A percentile compares a stretch with the other conserved stretches of the same genome.
Evolutionary conservation across 345 rosid genomes (phyloP).

Genomic region (Melaleuca quinquenervia): DNA sequence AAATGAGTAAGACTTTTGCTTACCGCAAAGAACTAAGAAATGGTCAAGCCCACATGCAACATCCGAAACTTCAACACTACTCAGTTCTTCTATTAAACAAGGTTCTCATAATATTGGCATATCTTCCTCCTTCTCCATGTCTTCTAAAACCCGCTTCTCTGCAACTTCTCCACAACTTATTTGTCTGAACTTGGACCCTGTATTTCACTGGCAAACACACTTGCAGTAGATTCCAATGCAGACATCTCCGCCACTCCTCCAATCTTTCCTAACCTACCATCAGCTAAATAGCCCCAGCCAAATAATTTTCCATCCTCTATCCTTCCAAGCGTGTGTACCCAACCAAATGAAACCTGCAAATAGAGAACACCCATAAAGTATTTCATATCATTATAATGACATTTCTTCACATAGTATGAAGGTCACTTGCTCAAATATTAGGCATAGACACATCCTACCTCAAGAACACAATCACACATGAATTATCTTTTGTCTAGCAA

Average conservation of each 20-base stretch:
- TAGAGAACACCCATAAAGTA: background rate
- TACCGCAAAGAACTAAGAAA: conserved; percentile 66
- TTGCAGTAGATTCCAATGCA: conserved; percentile 33
- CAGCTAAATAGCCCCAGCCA: conserved; percentile 93
- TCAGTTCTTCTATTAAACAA: conserved; percentile 44
- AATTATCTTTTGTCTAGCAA: conserved; percentile 47
- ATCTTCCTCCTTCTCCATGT: conserved; percentile 62
- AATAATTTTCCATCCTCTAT: conserved; percentile 62
- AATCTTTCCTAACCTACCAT: conserved; percentile 69
- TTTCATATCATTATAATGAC: background rate
- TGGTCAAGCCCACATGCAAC: conserved; percentile 83
- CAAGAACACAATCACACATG: conserved; percentile 43
- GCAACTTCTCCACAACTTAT: too few relatives aligned
- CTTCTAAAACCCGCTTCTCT: conserved; percentile 57
- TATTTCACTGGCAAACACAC: background rate
- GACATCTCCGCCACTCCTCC: conserved; percentile 37
- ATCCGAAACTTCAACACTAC: conserved; percentile 37
- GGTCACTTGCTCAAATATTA: background rate
- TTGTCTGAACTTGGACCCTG: conserved; percentile 10
- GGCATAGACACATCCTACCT: conserved; percentile 2
- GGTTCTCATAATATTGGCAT: conserved; percentile 93
- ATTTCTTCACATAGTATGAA: background rate
- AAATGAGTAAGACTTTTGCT: conserved; percentile 10
- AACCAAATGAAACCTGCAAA: conserved; percentile 78
- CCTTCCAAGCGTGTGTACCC: conserved; percentile 85